Percentiles rank a stretch among this genome's conserved stretches.
phyloP scores from a whole-genome alignment of 1,139 yeast species.

The Kurtzmaniella quercitrusa region DNA sequence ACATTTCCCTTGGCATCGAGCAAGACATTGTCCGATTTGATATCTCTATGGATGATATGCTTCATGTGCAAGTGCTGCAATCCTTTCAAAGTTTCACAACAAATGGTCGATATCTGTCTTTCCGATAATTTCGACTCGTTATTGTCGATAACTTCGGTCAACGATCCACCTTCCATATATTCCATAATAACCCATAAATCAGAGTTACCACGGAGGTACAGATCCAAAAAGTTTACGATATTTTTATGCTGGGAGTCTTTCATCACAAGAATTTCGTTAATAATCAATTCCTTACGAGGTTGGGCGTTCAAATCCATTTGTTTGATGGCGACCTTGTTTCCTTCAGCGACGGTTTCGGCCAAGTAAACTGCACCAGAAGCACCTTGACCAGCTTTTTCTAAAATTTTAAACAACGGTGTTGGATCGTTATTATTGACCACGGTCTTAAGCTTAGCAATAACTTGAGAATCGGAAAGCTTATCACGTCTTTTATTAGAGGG shows the following conservation, averaged over 20 bases:
- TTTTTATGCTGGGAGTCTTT: slow-evolving; percentile 46
- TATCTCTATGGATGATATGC: slow-evolving; percentile 93
- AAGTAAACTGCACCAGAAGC: slow-evolving; percentile 95
- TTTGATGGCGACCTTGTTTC: slow-evolving; percentile 73
- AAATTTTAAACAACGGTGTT: slow-evolving; percentile 73
- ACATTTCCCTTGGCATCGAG: slow-evolving; percentile 85
- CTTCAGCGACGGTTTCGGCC: slow-evolving; percentile 57
- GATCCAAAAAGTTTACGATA: slow-evolving; percentile 45
- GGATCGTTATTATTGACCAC: slow-evolving; percentile 87
- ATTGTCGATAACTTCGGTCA: slow-evolving; percentile 86
- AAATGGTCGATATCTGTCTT: slow-evolving; percentile 83
- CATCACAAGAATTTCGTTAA: slow-evolving; percentile 47
- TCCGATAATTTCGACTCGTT: slow-evolving; percentile 64
- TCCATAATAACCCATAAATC: slow-evolving; percentile 92
- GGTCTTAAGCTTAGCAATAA: slow-evolving; percentile 75
- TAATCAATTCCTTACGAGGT: slow-evolving; percentile 90
- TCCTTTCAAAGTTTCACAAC: slow-evolving; percentile 88
- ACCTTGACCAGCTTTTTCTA: slow-evolving; percentile 98
- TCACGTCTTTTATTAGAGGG: slow-evolving; percentile 46
- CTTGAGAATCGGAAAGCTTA: slow-evolving; percentile 79
- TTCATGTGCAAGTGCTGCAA: slow-evolving; percentile 86
- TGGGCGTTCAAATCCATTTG: slow-evolving; percentile 94
- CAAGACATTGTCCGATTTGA: slow-evolving; percentile 90
- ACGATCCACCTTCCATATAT: slow-evolving; percentile 77
- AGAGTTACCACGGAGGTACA: slow-evolving; percentile 37